These are phyloP conservation scores for Corynespora cassiicola DNA, from an alignment of 2,329 filamentous ascomycete genomes.

Conservation along the genomic window DNA sequence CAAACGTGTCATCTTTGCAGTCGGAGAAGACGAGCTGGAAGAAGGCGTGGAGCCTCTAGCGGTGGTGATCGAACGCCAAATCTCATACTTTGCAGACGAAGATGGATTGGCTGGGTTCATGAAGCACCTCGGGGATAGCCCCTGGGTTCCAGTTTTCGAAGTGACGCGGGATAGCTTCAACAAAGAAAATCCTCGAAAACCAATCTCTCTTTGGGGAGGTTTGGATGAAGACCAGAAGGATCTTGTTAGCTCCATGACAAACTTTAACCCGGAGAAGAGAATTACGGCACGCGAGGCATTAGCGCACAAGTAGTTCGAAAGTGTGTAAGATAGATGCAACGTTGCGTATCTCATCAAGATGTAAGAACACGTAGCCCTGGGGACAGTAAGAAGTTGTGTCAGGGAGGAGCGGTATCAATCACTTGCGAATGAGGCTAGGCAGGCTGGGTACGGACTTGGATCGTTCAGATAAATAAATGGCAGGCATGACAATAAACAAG, in stretches of 20 bases:
- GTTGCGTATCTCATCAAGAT: too few relatives aligned
- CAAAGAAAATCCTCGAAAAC: constrained; percentile 48
- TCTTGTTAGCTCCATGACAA: constrained; percentile 35
- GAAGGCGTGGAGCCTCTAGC: constrained; percentile 42
- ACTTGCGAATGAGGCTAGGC: too few relatives aligned
- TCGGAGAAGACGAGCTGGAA: constrained; percentile 41
- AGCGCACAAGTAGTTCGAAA: constrained; percentile 37
- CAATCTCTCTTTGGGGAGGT: constrained; percentile 29
- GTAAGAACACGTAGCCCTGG: too few relatives aligned
- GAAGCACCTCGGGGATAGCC: constrained; percentile 41
- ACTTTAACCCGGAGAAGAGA: constrained; percentile 39
- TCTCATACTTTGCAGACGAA: constrained; percentile 57
- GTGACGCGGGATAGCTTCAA: constrained; percentile 48
- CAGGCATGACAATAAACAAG: too few relatives aligned
- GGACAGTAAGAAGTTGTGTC: too few relatives aligned
- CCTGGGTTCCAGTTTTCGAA: constrained; percentile 41
- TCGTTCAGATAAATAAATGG: too few relatives aligned
- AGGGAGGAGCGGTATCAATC: too few relatives aligned
- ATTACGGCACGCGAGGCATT: constrained; percentile 43
- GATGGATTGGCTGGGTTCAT: constrained; percentile 48
- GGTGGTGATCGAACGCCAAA: constrained; percentile 52
- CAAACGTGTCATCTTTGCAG: constrained; percentile 40
- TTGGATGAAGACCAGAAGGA: constrained; percentile 36
- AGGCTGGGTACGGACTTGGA: too few relatives aligned
- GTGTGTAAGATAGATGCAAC: too few relatives aligned